A percentile compares a stretch with the other conserved stretches of the same genome.
phyloP scores from a whole-genome alignment of 1,284 basidiomycete genomes.

The Takashimella koratensis region DNA sequence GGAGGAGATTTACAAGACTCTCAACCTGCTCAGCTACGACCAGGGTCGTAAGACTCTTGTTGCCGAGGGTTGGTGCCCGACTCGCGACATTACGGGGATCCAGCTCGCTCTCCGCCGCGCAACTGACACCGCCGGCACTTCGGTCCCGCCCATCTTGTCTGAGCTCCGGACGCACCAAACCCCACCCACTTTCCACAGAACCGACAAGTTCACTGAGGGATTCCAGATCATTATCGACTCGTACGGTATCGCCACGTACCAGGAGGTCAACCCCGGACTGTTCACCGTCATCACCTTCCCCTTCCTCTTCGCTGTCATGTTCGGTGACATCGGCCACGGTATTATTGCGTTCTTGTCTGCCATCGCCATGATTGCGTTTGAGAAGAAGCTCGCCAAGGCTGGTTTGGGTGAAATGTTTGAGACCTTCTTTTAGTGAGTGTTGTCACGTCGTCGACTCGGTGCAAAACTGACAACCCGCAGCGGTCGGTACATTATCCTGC shows the following conservation, averaged over 20 bases:
- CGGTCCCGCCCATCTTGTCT: conserved; percentile 85
- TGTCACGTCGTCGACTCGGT: background rate
- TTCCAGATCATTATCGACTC: conserved; percentile 99
- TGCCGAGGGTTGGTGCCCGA: conserved; percentile 97
- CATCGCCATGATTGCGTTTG: conserved; percentile 76
- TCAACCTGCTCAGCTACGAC: conserved; percentile 94
- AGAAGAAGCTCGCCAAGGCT: conserved; percentile 71
- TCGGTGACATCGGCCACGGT: conserved; percentile 97
- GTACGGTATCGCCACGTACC: conserved; percentile 91
- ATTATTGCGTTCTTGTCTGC: conserved; percentile 76
- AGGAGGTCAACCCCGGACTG: conserved; percentile 95
- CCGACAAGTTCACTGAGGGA: conserved; percentile 94
- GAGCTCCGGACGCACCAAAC: conserved; percentile 85
- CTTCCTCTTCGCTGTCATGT: conserved; percentile 99
- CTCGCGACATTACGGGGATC: conserved; percentile 79
- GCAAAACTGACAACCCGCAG: conserved; percentile 49
- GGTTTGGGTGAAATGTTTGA: conserved; percentile 72
- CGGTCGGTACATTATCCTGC: conserved; percentile 95
- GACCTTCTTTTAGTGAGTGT: conserved; percentile 90
- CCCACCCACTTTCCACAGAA: conserved; percentile 92
- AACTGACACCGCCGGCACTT: conserved; percentile 92
- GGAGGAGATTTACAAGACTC: conserved; percentile 90
- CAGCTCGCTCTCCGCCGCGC: conserved; percentile 87
- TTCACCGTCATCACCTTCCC: conserved; percentile 95
- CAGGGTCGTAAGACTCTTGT: conserved; percentile 89